phyloP scores from a whole-genome alignment of 116 monocot species.

The Thalassia testudinum region DNA sequence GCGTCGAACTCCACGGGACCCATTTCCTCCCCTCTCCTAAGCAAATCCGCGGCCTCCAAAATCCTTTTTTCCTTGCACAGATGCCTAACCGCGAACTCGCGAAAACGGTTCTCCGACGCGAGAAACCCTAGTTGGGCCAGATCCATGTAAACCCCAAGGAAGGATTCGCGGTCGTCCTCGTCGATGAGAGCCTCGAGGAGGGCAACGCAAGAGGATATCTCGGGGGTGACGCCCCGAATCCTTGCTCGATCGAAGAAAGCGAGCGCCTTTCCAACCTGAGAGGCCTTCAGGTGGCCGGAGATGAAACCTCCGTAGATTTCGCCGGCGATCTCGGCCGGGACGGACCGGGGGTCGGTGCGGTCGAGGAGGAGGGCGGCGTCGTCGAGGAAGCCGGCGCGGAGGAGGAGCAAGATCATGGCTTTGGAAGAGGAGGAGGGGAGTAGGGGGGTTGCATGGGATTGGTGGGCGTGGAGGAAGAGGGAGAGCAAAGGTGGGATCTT shows the following conservation, averaged over 20 bases:
- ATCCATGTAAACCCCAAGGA: conserved; percentile 39
- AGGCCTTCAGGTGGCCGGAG: conserved; percentile 25
- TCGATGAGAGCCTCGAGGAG: conserved; percentile 28
- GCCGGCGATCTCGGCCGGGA: conserved; percentile 1
- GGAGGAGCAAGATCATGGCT: conserved; percentile 41
- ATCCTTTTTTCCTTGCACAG: conserved; percentile 31
- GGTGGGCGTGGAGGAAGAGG: conserved; percentile 54
- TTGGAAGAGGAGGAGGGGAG: conserved; percentile 38
- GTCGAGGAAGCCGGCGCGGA: conserved; percentile 20
- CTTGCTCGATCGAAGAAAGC: conserved; percentile 30
- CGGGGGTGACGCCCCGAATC: conserved; percentile 19
- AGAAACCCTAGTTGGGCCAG: conserved; percentile 36
- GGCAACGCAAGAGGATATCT: conserved; percentile 28
- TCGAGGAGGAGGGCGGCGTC: conserved; percentile 51
- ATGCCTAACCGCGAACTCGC: conserved; percentile 27
- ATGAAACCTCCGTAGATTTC: conserved; percentile 43
- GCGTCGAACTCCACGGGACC: conserved; percentile 16
- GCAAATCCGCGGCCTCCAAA: conserved; percentile 34
- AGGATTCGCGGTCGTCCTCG: conserved; percentile 15
- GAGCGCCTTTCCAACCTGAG: conserved; percentile 22
- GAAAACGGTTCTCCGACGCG: conserved; percentile 15
- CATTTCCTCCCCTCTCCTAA: conserved; percentile 23
- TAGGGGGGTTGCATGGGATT: too few relatives aligned
- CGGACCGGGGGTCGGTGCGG: conserved; percentile 4
- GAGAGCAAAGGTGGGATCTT: conserved; percentile 36